Evolutionary conservation across 305 asterid species (phyloP), one percentile per base, ranked within the genome.

Genomic region (Vinca major): DNA sequence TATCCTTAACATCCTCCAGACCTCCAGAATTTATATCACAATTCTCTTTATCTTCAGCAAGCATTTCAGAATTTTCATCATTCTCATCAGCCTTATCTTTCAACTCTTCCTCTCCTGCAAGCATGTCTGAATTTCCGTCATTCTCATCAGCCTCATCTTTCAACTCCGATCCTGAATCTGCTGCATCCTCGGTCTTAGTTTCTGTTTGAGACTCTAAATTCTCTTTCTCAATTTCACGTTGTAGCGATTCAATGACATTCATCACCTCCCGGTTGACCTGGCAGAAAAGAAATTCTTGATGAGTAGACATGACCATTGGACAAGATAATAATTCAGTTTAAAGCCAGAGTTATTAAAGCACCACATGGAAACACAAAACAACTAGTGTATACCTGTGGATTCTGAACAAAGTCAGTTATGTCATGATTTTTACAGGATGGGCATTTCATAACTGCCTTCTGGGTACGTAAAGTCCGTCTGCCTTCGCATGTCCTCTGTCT

Each of bases 211-310:
- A 68, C 66, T 71, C 83, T 37, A 36, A 40, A 57, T 63, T 75
- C 57, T 92, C 89, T 66, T 88, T 96, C 77, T 80, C 80, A 79
- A 70, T 77, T 80, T 89, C 80, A 51, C 73, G 74, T 79, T 84
- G 86, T 53, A 92, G 83, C 16, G 88, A 80, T 63, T 88, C 95
- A 33, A 92, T 86, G 48, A 86, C 85, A 67, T 74, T 77, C 93
- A 84, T 86, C 81, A 92, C 63, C 84, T 88, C 98, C 79, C 96
- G 80, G 78, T 92, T 92, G 8, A 90, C 91, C 97, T 90, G 95
- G 53, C 53, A 73, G 57, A 71, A 58, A 47, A 64, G 26, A 73
- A 45, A 61, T 54, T 43, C 43, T 20, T 14, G 14, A 5, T 19
- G 13, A 65, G 65, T n/a, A 50, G 41, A 56, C 53, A 64, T 33